Evolutionary conservation across 2,329 filamentous ascomycete species (phyloP).

Genomic region (Hirsutella rhossiliensis): DNA sequence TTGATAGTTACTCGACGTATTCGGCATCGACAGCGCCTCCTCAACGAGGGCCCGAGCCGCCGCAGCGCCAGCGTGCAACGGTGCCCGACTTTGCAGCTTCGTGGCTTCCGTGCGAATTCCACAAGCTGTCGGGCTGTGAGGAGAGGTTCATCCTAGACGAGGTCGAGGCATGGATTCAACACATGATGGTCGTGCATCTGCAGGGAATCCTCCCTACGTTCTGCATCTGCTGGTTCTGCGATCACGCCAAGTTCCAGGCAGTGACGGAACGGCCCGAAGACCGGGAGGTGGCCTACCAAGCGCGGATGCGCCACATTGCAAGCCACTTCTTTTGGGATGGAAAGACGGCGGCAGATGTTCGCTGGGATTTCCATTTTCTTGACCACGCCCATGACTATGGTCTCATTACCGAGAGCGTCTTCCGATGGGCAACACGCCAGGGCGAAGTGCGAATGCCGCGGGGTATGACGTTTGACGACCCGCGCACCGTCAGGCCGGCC

Average conservation of each 20-base stretch:
- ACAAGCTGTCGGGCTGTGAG: constrained; percentile 21
- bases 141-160: constrained; percentile 24
- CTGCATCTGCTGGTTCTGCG: constrained; percentile 40
- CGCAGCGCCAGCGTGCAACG: constrained; percentile 4
- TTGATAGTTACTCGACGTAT: constrained; percentile 6
- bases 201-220: constrained; percentile 17
- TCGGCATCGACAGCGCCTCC: constrained; percentile 12
- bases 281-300: constrained; percentile 15
- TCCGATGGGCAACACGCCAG: constrained; percentile 7
- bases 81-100: constrained; percentile 1
- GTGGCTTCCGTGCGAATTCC: constrained; percentile 34
- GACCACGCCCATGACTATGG: constrained; percentile 19
- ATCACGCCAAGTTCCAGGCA: constrained; percentile 18
- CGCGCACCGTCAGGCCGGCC: background rate
- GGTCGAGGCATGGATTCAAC: constrained; percentile 30
- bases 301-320: constrained; percentile 38
- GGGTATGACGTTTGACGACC: background rate
- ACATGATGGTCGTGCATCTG: constrained; percentile 28
- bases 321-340: constrained; percentile 27
- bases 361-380: constrained; percentile 29
- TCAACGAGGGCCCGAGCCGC: constrained; percentile 6
- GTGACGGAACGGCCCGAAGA: constrained; percentile 1
- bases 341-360: constrained; percentile 10
- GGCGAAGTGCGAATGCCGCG: constrained; percentile 7
- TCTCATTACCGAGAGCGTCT: constrained; percentile 16